Conservation (phyloP, 257 asterid species). For the Nicotiana obtusifolia region DNA sequence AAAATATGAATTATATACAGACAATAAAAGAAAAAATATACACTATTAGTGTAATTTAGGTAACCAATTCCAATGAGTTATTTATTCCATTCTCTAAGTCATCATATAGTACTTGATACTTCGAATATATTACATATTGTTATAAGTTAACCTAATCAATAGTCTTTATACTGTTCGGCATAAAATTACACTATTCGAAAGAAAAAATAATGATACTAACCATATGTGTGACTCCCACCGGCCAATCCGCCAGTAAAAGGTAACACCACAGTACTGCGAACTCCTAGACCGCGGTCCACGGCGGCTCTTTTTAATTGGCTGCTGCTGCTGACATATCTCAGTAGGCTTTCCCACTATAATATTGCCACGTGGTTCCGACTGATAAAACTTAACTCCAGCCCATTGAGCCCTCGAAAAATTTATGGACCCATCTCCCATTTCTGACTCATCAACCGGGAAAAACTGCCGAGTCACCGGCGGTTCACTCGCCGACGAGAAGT, state of each 20-base stretch:
- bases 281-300: conserved; percentile 58
- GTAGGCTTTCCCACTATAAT: conserved; percentile 19
- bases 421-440: conserved; percentile 12
- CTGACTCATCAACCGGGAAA: conserved; percentile 68
- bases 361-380: conserved; percentile 36
- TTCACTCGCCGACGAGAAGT: conserved; percentile 21
- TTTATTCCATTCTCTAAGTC: not conserved
- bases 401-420: conserved; percentile 82
- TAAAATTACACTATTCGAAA: no score
- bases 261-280: conserved; percentile 55
- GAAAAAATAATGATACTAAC: conserved; percentile 10
- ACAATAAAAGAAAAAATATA: no score
- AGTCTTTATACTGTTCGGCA: no score
- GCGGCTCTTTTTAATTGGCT: conserved; percentile 46
- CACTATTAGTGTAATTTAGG: no score
- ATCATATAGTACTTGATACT: no score
- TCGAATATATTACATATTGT: no score
- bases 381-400: conserved; percentile 82
- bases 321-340: conserved; percentile 30
- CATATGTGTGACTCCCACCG: conserved; percentile 65
- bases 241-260: conserved; percentile 56
- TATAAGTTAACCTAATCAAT: not conserved
- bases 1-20: not conserved
- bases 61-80: no score
- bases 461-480: conserved; percentile 77